These are phyloP conservation scores for Purpureocillium lavendulum DNA, from an alignment of 2,329 filamentous ascomycete genomes.

Conservation along the genomic window DNA sequence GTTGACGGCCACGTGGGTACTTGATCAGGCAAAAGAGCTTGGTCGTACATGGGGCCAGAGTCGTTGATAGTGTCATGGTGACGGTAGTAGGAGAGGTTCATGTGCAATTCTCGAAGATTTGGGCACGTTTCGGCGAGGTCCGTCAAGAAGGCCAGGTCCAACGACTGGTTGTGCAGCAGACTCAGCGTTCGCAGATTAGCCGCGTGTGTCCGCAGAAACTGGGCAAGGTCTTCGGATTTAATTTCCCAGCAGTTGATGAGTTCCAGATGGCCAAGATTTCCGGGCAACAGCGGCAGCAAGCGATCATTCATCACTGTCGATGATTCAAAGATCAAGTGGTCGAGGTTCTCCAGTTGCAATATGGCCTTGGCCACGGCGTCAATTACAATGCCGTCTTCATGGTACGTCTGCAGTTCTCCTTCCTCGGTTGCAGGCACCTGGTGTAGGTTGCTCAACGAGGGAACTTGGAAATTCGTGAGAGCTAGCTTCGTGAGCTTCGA, in stretches of 20 bases:
- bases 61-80: slow-evolving; percentile 60
- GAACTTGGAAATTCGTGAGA: slow-evolving; percentile 56
- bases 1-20: slow-evolving; percentile 70
- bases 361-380: slow-evolving; percentile 24
- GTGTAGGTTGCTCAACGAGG: slow-evolving; percentile 33
- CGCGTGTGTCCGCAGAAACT: slow-evolving; percentile 62
- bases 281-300: slow-evolving; percentile 62
- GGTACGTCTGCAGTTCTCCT: slow-evolving; percentile 20
- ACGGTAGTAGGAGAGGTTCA: slow-evolving; percentile 75
- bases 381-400: slow-evolving; percentile 34
- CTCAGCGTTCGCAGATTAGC: slow-evolving; percentile 56
- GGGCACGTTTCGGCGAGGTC: slow-evolving; percentile 61
- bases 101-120: slow-evolving; percentile 57
- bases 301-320: slow-evolving; percentile 62
- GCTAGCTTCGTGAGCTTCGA: slow-evolving; percentile 43
- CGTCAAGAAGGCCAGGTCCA: slow-evolving; percentile 68
- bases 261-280: slow-evolving; percentile 56
- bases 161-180: slow-evolving; percentile 69
- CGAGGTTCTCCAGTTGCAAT: slow-evolving; percentile 49
- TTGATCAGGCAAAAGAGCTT: slow-evolving; percentile 54
- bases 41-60: slow-evolving; percentile 65
- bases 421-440: slow-evolving; percentile 21
- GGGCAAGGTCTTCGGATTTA: slow-evolving; percentile 54
- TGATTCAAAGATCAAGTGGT: slow-evolving; percentile 63
- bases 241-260: slow-evolving; percentile 75